A percentile compares a stretch with the other conserved stretches of the same genome.
Conservation (phyloP, 2,329 filamentous ascomycete species). For the Xylaria sp. region DNA sequence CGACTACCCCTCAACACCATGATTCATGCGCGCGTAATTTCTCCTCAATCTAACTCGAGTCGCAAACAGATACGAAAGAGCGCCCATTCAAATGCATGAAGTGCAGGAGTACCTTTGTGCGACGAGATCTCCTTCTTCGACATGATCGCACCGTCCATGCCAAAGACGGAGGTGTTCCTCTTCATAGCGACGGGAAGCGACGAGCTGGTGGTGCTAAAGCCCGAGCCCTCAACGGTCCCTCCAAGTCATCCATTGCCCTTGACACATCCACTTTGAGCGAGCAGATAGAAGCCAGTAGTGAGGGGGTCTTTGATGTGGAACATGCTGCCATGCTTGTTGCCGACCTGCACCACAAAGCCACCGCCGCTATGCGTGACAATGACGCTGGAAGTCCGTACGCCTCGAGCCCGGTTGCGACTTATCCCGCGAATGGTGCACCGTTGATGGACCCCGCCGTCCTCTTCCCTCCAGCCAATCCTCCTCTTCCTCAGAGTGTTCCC, state of each 20-base stretch:
- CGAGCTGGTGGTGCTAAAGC: constrained; percentile 74
- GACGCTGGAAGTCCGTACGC: constrained; percentile 63
- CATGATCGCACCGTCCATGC: constrained; percentile 99
- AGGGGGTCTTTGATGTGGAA: constrained; percentile 94
- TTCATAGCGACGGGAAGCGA: constrained; percentile 94
- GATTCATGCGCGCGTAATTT: constrained; percentile 23
- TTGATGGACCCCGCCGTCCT: constrained; percentile 82
- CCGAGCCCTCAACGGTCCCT: constrained; percentile 69
- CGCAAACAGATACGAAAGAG: constrained; percentile 88
- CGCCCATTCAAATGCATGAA: constrained; percentile 99
- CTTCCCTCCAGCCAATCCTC: constrained; percentile 80
- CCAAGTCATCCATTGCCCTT: constrained; percentile 82
- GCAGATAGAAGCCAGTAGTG: constrained; percentile 90
- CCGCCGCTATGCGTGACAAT: constrained; percentile 72
- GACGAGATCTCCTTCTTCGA: constrained; percentile 93
- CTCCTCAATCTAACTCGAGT: constrained; percentile 45
- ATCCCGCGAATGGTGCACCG: constrained; percentile 75
- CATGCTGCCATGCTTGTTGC: constrained; percentile 98
- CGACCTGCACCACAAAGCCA: constrained; percentile 96
- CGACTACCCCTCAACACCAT: constrained; percentile 40
- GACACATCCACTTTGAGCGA: constrained; percentile 84
- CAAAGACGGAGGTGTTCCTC: constrained; percentile 93
- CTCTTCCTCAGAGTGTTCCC: constrained; percentile 80
- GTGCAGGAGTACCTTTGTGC: constrained; percentile 97
- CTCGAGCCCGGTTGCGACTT: constrained; percentile 71